These are phyloP conservation scores for Calvatia gigantea DNA, from an alignment of 768 basidiomycete genomes.

Conservation along the genomic window DNA sequence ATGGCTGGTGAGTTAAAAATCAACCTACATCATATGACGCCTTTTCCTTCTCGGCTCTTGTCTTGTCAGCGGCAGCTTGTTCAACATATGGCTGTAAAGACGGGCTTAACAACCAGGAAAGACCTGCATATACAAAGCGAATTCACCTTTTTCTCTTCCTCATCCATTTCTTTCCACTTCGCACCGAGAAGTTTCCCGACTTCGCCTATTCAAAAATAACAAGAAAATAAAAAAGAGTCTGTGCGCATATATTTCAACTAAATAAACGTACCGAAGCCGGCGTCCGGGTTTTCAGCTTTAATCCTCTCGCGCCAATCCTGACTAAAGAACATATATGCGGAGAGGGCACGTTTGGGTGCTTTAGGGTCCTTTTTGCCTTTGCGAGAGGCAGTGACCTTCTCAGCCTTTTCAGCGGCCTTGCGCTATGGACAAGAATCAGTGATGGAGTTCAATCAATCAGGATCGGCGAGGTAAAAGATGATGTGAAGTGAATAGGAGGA, in stretches of 20 bases:
- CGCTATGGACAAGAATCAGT: constrained; percentile 39
- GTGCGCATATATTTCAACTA: constrained; percentile 10
- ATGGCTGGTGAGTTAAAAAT: constrained; percentile 1
- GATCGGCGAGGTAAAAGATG: background rate
- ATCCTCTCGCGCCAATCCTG: constrained; percentile 95
- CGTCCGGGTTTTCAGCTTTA: constrained; percentile 94
- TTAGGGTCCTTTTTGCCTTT: constrained; percentile 77
- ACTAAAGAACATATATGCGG: constrained; percentile 99
- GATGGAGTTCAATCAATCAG: constrained; percentile 12
- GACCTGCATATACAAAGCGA: constrained; percentile 1
- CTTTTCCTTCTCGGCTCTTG: constrained; percentile 82
- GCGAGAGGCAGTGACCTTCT: constrained; percentile 46
- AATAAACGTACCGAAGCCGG: constrained; percentile 72
- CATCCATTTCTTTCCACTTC: constrained; percentile 95
- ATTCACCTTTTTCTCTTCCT: constrained; percentile 85
- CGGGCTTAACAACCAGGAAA: constrained; percentile 12
- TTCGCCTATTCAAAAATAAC: constrained; percentile 55
- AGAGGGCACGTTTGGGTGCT: constrained; percentile 88
- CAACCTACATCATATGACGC: constrained; percentile 36
- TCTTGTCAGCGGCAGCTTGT: constrained; percentile 84
- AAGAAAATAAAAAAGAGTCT: constrained; percentile 3
- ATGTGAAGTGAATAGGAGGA: background rate
- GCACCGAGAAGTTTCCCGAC: constrained; percentile 93
- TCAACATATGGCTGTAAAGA: constrained; percentile 75
- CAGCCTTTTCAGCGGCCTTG: constrained; percentile 73